Percentiles rank a stretch among this genome's conserved stretches.
phyloP scores from a whole-genome alignment of 805 yeast genomes.

The Schwanniomyces polymorphus region DNA sequence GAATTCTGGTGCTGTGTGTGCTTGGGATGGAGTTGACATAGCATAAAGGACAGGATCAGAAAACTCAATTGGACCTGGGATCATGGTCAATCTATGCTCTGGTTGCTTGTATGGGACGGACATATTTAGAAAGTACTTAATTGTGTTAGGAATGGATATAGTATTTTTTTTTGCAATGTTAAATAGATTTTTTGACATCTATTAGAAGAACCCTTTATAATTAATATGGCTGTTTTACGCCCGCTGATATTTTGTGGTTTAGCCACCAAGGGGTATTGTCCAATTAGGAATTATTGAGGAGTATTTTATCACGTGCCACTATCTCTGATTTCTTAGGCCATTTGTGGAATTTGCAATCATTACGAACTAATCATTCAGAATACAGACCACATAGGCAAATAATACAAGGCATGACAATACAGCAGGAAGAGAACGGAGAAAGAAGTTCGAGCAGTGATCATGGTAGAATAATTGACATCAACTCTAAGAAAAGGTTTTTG shows the following conservation, averaged over 20 bases:
- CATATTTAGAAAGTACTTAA: slow-evolving; percentile 18
- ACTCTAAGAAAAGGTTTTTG: too few species aligned
- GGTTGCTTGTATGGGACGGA: slow-evolving; percentile 40
- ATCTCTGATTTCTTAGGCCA: not conserved
- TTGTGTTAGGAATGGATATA: not conserved
- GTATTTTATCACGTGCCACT: not conserved
- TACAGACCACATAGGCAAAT: too few species aligned
- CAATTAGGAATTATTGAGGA: not conserved
- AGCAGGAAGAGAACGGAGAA: too few species aligned
- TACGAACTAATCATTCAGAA: not conserved
- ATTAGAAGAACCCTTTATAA: not conserved
- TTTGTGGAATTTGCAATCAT: slow-evolving; percentile 9
- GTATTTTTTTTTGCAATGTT: not conserved
- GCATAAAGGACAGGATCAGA: slow-evolving; percentile 77
- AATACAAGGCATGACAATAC: too few species aligned
- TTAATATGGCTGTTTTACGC: not conserved
- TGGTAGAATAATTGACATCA: too few species aligned
- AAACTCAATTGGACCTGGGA: slow-evolving; percentile 88
- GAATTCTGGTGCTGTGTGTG: slow-evolving; percentile 90
- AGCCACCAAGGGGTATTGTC: not conserved
- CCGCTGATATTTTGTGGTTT: not conserved
- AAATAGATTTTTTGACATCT: not conserved
- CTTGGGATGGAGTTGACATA: slow-evolving; percentile 77
- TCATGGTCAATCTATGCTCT: slow-evolving; percentile 52
- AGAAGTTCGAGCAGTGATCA: too few species aligned